Evolutionary conservation across 495 filamentous ascomycete genomes (phyloP).

Genomic region (Xeromyces bisporus): DNA sequence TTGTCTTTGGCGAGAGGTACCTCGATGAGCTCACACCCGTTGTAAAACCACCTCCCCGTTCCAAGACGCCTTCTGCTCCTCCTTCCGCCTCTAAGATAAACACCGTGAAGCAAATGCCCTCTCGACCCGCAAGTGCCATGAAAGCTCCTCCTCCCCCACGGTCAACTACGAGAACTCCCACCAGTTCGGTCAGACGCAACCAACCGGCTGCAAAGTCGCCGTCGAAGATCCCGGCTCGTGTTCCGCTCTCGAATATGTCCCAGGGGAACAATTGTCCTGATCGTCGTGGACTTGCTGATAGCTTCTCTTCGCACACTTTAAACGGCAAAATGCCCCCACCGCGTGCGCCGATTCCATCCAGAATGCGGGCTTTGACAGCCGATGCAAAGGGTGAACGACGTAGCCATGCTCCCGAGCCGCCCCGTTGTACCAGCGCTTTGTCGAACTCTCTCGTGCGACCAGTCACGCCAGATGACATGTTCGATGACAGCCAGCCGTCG

Average conservation of each 20-base stretch:
- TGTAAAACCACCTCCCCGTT: constrained; percentile 48
- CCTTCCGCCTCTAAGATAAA: constrained; percentile 12
- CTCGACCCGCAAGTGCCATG: constrained; percentile 30
- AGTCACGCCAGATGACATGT: constrained; percentile 69
- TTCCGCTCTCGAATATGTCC: constrained; percentile 62
- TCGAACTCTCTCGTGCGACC: constrained; percentile 55
- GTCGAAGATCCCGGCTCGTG: constrained; percentile 66
- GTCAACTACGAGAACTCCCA: constrained; percentile 55
- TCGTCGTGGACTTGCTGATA: constrained; percentile 36
- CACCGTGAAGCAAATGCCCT: constrained; percentile 15
- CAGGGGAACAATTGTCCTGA: constrained; percentile 74
- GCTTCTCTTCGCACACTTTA: constrained; percentile 35
- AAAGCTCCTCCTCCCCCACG: constrained; percentile 36
- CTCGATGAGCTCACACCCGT: constrained; percentile 56
- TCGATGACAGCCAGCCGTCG: constrained; percentile 49
- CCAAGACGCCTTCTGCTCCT: constrained; percentile 58
- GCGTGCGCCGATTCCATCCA: constrained; percentile 56
- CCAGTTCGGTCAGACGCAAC: constrained; percentile 35
- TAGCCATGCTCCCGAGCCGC: constrained; percentile 38
- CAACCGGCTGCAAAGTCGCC: constrained; percentile 41
- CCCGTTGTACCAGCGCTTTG: constrained; percentile 47
- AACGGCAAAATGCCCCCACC: constrained; percentile 43
- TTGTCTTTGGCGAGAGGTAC: constrained; percentile 82
- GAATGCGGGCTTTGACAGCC: constrained; percentile 69
- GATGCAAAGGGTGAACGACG: constrained; percentile 48